Percentiles rank a stretch among this genome's conserved stretches.
phyloP scores from a whole-genome alignment of 1,284 basidiomycete genomes.

The Heterobasidion parviporum region DNA sequence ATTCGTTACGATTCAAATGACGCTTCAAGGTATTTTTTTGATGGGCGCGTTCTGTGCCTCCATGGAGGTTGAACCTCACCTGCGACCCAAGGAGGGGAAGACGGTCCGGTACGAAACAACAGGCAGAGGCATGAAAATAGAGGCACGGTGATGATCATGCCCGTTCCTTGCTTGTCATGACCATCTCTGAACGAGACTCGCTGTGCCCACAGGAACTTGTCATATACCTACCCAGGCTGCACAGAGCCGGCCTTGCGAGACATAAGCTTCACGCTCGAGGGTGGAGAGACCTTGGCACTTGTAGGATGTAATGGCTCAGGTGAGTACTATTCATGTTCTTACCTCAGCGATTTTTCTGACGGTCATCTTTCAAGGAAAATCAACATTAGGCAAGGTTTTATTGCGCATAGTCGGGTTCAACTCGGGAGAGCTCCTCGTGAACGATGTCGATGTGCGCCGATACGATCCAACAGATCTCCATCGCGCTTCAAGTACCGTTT shows the following conservation, averaged over 20 bases:
- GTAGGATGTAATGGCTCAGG: conserved; percentile 80
- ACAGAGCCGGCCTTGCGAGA: conserved; percentile 55
- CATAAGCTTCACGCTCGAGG: conserved; percentile 58
- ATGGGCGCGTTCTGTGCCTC: conserved; percentile 77
- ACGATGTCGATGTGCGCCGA: conserved; percentile 55
- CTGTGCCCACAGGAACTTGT: conserved; percentile 40
- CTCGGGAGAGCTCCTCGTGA: conserved; percentile 55
- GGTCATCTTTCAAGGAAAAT: conserved; percentile 50
- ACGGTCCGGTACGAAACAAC: conserved; percentile 36
- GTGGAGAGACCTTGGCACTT: conserved; percentile 75
- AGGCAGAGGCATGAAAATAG: conserved; percentile 54
- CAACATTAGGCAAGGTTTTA: conserved; percentile 72
- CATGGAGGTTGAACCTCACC: conserved; percentile 54
- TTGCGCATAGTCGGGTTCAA: conserved; percentile 72
- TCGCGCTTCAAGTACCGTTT: conserved; percentile 62
- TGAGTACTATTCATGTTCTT: conserved; percentile 20
- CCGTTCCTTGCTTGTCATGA: background rate
- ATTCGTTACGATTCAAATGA: conserved; percentile 53
- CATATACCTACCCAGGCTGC: conserved; percentile 71
- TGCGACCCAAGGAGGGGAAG: conserved; percentile 51
- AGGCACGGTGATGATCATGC: conserved; percentile 42
- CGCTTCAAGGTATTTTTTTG: conserved; percentile 73
- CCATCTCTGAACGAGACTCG: background rate
- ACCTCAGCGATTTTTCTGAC: conserved; percentile 6
- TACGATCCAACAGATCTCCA: conserved; percentile 65